Evolutionary conservation across 192 early-diverging fungal species (phyloP).

Genomic region (Chytriomyces sp.): DNA sequence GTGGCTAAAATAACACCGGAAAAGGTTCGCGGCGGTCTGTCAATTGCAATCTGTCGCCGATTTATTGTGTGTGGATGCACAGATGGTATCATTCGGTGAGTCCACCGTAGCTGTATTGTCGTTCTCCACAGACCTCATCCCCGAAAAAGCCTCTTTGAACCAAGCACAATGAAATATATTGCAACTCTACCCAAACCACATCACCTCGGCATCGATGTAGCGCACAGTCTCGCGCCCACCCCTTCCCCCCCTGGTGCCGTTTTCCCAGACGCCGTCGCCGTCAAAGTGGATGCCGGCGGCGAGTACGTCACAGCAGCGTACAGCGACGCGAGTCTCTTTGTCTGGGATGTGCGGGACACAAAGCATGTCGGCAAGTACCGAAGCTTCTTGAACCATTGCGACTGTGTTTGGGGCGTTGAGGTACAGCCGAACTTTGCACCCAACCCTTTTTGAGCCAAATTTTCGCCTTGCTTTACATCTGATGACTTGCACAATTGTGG

Average conservation of each 20-base stretch:
- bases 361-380: slow-evolving; percentile 58
- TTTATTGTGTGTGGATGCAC: slow-evolving; percentile 73
- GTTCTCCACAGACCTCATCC: neutral
- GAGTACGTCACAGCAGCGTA: slow-evolving; percentile 65
- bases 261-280: slow-evolving; percentile 65
- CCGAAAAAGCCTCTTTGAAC: slow-evolving; percentile 67
- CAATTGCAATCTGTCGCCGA: slow-evolving; percentile 58
- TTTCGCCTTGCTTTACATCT: neutral
- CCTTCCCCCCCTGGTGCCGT: slow-evolving; percentile 34
- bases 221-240: slow-evolving; percentile 24
- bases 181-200: slow-evolving; percentile 73
- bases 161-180: slow-evolving; percentile 66
- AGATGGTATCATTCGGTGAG: slow-evolving; percentile 72
- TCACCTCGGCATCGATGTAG: slow-evolving; percentile 62
- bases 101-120: too few species aligned
- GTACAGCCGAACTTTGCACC: slow-evolving; percentile 38
- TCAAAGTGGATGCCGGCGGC: slow-evolving; percentile 56
- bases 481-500: too few species aligned
- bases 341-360: slow-evolving; percentile 70
- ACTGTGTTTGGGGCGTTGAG: slow-evolving; percentile 86
- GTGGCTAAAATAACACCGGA: neutral
- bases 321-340: slow-evolving; percentile 69
- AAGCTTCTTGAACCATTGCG: slow-evolving; percentile 71
- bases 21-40: slow-evolving; percentile 65
- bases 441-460: neutral